Conservation (phyloP, 768 basidiomycete genomes). For the Russula sp. region DNA sequence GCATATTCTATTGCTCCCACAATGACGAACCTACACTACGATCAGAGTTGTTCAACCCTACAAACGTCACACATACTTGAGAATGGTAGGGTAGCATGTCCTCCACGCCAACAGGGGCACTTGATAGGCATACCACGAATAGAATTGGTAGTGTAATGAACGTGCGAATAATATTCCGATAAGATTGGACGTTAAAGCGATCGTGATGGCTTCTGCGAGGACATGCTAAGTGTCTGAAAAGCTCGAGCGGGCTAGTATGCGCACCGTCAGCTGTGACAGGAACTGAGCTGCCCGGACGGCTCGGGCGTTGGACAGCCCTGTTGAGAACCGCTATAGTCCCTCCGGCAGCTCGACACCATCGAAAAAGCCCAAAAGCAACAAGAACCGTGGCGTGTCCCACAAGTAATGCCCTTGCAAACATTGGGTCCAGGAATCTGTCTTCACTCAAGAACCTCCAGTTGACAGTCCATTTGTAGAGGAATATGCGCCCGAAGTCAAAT, state of each 20-base stretch:
- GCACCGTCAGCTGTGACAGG: conserved; percentile 60
- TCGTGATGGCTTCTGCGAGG: conserved; percentile 61
- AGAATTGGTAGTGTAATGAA: conserved; percentile 97
- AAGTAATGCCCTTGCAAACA: conserved; percentile 59
- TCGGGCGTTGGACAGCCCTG: conserved; percentile 49
- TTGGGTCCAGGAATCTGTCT: conserved; percentile 60
- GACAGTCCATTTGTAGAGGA: conserved; percentile 95
- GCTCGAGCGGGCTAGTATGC: conserved; percentile 27
- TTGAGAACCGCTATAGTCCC: conserved; percentile 52
- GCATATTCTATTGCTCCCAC: conserved; percentile 68
- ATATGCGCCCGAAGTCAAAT: conserved; percentile 83
- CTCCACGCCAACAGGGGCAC: conserved; percentile 79
- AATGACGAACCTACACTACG: conserved; percentile 46
- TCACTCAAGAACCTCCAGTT: conserved; percentile 92
- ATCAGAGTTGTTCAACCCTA: conserved; percentile 10
- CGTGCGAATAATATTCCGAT: conserved; percentile 90
- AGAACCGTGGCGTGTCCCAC: conserved; percentile 57
- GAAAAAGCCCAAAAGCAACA: conserved; percentile 57
- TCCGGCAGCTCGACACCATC: conserved; percentile 75
- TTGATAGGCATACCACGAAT: conserved; percentile 94
- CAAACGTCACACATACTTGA: conserved; percentile 48
- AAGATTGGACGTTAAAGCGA: conserved; percentile 87
- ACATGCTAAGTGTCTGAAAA: background rate
- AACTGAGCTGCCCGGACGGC: conserved; percentile 40
- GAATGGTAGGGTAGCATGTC: conserved; percentile 52